Conservation (phyloP, 306 rosid genomes). For the Malus domestica region DNA sequence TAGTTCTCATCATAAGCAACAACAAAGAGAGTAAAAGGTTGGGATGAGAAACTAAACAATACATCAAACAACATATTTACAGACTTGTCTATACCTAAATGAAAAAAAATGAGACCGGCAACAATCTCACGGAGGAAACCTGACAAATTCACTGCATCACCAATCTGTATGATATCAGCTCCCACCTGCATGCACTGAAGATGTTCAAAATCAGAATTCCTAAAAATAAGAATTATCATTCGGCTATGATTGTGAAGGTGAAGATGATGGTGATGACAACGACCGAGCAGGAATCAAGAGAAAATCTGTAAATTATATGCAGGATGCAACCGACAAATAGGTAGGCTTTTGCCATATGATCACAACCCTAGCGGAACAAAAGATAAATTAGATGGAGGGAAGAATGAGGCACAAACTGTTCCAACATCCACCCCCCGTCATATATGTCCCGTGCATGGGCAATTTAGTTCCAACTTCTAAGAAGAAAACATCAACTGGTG, state of each 20-base stretch:
- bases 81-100: constrained; percentile 28
- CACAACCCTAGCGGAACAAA: too few species aligned
- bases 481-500: background rate
- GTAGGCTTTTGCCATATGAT: too few species aligned
- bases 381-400: too few species aligned
- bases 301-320: too few species aligned
- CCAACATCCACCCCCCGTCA: background rate
- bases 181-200: constrained; percentile 76
- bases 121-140: constrained; percentile 17
- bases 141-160: constrained; percentile 4
- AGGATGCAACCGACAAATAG: too few species aligned
- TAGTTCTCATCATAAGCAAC: constrained; percentile 48
- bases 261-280: background rate
- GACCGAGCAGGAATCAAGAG: too few species aligned
- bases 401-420: background rate
- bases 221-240: background rate
- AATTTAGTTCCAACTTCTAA: background rate
- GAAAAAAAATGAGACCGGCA: constrained; percentile 14
- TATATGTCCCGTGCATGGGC: background rate
- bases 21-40: constrained; percentile 36
- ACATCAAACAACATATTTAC: constrained; percentile 60
- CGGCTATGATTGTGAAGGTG: background rate
- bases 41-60: constrained; percentile 56
- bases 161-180: constrained; percentile 30
- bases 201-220: constrained; percentile 9